A percentile compares a stretch with the other conserved stretches of the same genome.
Conservation (phyloP, 2,329 filamentous ascomycete species). For the Penicillium decumbens region DNA sequence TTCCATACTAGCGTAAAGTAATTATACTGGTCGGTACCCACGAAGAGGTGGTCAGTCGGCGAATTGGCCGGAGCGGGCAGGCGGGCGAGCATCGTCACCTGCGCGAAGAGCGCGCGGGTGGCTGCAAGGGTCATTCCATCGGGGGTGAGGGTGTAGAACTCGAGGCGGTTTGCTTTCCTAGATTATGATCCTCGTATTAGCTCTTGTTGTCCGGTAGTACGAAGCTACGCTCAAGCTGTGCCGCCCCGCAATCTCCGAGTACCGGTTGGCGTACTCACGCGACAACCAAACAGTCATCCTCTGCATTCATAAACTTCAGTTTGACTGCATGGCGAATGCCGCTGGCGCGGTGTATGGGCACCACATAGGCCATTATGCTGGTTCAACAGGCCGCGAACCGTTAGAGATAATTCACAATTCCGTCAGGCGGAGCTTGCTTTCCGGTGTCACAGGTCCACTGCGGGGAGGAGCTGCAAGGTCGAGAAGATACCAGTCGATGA, state of each 20-base stretch:
- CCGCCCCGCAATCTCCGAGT: neutral
- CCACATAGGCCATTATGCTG: constrained; percentile 78
- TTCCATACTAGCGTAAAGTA: constrained; percentile 93
- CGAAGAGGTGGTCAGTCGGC: constrained; percentile 76
- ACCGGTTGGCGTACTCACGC: constrained; percentile 59
- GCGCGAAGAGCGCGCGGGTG: constrained; percentile 74
- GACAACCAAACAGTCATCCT: constrained; percentile 77
- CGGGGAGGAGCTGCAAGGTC: neutral
- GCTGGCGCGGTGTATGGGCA: constrained; percentile 86
- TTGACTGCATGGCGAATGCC: constrained; percentile 86
- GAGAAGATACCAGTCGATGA: neutral
- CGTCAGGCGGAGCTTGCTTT: constrained; percentile 9
- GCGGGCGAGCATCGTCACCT: constrained; percentile 70
- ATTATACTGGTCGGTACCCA: constrained; percentile 82
- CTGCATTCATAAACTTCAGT: constrained; percentile 66
- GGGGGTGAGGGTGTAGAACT: constrained; percentile 53
- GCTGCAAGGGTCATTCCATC: constrained; percentile 62
- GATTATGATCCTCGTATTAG: constrained; percentile 3
- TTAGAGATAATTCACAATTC: neutral
- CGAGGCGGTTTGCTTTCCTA: constrained; percentile 47
- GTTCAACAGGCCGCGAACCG: neutral
- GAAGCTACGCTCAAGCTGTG: neutral
- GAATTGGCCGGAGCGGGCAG: constrained; percentile 59
- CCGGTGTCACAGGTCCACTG: constrained; percentile 5
- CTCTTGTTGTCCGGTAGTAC: neutral